These are phyloP conservation scores for Globisporangium yorkense DNA, from an alignment of 352 stramenopile genomes.

Conservation along the genomic window DNA sequence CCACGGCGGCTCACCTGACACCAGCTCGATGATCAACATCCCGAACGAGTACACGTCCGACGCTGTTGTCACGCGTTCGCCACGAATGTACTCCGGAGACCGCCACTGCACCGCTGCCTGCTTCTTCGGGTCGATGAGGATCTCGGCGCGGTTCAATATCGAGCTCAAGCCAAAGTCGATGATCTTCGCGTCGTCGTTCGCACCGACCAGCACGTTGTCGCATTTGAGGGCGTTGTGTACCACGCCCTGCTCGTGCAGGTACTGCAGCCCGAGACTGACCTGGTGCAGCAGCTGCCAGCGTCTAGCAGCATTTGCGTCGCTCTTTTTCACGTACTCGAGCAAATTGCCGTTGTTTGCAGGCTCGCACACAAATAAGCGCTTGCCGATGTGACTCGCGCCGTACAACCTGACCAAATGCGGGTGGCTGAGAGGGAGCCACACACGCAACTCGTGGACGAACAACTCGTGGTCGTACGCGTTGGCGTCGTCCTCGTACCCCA, in stretches of 20 bases:
- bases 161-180: not conserved
- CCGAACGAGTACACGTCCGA: conserved; percentile 1
- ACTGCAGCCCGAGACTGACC: not conserved
- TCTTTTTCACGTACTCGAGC: not conserved
- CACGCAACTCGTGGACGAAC: not conserved
- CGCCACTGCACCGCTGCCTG: not conserved
- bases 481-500: not conserved
- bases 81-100: not conserved
- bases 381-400: not conserved
- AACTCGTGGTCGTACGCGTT: not conserved
- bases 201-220: not conserved
- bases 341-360: not conserved
- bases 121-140: not conserved
- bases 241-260: not conserved
- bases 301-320: not conserved
- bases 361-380: not conserved
- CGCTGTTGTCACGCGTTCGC: not conserved
- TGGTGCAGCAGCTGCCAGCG: not conserved
- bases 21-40: not conserved
- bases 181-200: not conserved
- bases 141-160: not conserved
- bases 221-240: not conserved
- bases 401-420: not conserved
- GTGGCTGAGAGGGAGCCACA: not conserved
- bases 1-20: not conserved